Conservation (phyloP, 1,284 basidiomycete genomes). For the Trametes pubescens region DNA sequence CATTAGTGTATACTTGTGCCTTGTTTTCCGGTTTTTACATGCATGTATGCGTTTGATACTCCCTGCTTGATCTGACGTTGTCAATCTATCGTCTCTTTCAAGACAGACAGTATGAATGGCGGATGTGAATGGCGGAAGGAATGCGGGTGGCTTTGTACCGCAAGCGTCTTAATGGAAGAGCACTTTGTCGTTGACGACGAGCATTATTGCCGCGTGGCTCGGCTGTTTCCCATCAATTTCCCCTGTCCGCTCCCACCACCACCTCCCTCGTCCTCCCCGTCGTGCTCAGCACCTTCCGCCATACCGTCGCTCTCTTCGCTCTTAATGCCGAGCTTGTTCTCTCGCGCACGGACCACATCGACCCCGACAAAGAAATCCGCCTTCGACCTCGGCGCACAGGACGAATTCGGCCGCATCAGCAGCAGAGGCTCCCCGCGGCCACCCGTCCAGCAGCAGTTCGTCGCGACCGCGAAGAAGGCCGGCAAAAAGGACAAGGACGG, state of each 20-base stretch:
- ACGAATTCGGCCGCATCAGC: slow-evolving; percentile 73
- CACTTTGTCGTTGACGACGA: slow-evolving; percentile 30
- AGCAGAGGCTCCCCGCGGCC: slow-evolving; percentile 53
- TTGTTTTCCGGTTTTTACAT: not conserved
- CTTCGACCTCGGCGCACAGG: slow-evolving; percentile 42
- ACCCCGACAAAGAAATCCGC: slow-evolving; percentile 49
- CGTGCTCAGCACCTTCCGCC: slow-evolving; percentile 34
- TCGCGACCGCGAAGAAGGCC: slow-evolving; percentile 52
- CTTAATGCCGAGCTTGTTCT: slow-evolving; percentile 66
- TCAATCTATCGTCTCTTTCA: not conserved
- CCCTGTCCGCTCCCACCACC: slow-evolving; percentile 35
- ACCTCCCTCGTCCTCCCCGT: slow-evolving; percentile 17
- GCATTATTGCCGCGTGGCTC: slow-evolving; percentile 31
- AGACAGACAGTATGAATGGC: slow-evolving; percentile 13
- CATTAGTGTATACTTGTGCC: not conserved
- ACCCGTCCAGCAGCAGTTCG: slow-evolving; percentile 32
- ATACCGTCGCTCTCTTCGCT: slow-evolving; percentile 39
- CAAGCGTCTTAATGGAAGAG: slow-evolving; percentile 17
- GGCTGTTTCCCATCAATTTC: slow-evolving; percentile 30
- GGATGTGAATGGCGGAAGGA: slow-evolving; percentile 9
- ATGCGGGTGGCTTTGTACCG: slow-evolving; percentile 25
- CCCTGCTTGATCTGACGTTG: not conserved
- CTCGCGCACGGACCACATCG: slow-evolving; percentile 62
- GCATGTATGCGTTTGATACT: not conserved
- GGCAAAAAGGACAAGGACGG: slow-evolving; percentile 60